A percentile compares a stretch with the other conserved stretches of the same genome.
These are phyloP conservation scores for Didymella arachidicola DNA, from an alignment of 2,329 filamentous ascomycete species.

Conservation along the genomic window DNA sequence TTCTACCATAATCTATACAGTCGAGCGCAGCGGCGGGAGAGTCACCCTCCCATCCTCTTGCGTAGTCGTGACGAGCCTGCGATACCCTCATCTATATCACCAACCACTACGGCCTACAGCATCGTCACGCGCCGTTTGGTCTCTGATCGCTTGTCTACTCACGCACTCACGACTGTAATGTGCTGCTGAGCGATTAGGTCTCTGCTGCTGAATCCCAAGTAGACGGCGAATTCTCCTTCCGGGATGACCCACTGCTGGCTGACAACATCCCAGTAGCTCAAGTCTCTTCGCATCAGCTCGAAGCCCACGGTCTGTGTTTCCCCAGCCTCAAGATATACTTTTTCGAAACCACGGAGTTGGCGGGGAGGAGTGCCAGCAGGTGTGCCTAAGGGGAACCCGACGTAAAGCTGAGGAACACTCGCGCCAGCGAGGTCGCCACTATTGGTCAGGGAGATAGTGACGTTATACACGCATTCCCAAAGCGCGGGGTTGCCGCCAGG, in stretches of 20 bases:
- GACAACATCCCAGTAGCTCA: constrained; percentile 83
- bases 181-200: too few species aligned
- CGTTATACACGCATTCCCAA: constrained; percentile 72
- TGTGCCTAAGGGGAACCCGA: constrained; percentile 61
- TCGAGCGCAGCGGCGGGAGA: too few species aligned
- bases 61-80: too few species aligned
- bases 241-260: constrained; percentile 78
- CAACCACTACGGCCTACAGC: too few species aligned
- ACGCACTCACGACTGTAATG: too few species aligned
- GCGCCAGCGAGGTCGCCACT: constrained; percentile 65
- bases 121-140: too few species aligned
- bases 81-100: too few species aligned
- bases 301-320: constrained; percentile 70
- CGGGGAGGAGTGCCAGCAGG: constrained; percentile 64
- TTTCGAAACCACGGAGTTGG: constrained; percentile 61
- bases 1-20: too few species aligned
- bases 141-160: too few species aligned
- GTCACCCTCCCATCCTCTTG: too few species aligned
- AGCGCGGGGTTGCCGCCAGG: constrained; percentile 58
- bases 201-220: constrained; percentile 39
- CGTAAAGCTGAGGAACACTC: constrained; percentile 65
- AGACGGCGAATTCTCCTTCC: constrained; percentile 51
- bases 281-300: constrained; percentile 76
- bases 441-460: constrained; percentile 73
- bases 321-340: constrained; percentile 62